Evolutionary conservation across 148 eudicot species (phyloP).

Genomic region (Rhododendron vialii): DNA sequence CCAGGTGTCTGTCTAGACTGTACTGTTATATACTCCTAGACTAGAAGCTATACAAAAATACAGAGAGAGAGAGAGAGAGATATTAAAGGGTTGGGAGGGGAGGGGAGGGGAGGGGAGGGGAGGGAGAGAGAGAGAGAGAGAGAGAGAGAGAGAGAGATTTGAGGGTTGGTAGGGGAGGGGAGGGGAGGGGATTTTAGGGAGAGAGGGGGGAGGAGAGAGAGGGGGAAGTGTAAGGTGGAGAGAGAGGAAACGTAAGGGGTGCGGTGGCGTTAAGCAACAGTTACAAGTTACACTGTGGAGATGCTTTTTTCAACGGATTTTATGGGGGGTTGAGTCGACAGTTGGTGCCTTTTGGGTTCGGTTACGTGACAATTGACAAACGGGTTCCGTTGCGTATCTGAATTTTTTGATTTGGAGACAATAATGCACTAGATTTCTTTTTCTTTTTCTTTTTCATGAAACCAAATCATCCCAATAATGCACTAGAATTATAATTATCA

Average conservation of each 20-base stretch:
- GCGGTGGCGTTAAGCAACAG: constrained; percentile 12
- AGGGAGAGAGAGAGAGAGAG: not conserved
- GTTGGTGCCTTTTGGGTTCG: not conserved
- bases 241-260: not conserved
- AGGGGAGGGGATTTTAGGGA: no score
- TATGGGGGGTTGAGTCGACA: not conserved
- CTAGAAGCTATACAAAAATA: not conserved
- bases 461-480: no score
- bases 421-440: no score
- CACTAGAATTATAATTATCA: no score
- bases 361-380: not conserved
- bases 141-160: not conserved
- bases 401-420: no score
- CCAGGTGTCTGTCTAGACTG: not conserved
- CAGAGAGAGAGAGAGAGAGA: not conserved
- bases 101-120: not conserved
- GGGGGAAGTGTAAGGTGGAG: constrained; percentile 2
- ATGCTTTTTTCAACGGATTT: not conserved
- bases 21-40: no score
- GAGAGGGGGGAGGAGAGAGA: not conserved
- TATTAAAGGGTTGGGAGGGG: not conserved
- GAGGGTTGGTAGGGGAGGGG: not conserved
- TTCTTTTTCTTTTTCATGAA: no score
- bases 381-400: not conserved
- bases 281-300: no score